phyloP scores from a whole-genome alignment of 116 monocot species.

The Trichopus zeylanicus region DNA sequence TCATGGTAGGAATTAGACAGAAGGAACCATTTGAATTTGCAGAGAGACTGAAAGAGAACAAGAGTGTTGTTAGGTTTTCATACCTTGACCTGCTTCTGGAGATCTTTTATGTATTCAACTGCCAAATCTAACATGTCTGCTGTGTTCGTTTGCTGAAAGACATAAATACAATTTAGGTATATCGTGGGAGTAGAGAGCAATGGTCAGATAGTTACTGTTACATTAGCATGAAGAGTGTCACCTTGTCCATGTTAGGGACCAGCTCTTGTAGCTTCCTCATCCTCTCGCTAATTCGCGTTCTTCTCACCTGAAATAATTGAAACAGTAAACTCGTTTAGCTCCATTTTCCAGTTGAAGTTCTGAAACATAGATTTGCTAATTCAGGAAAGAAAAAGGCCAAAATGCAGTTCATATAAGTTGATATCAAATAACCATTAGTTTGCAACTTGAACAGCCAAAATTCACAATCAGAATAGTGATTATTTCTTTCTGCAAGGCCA shows the following conservation, averaged over 20 bases:
- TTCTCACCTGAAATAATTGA: constrained; percentile 53
- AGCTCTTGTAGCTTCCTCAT: constrained; percentile 95
- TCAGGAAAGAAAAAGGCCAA: no score
- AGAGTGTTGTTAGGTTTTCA: neutral
- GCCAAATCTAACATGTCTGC: constrained; percentile 98
- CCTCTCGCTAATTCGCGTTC: constrained; percentile 85
- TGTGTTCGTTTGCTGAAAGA: constrained; percentile 88
- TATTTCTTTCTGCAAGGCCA: no score
- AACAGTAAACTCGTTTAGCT: neutral
- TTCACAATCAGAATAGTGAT: no score
- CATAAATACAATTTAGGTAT: neutral
- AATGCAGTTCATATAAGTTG: no score
- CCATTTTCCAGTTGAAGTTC: no score
- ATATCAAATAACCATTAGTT: no score
- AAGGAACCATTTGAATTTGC: neutral
- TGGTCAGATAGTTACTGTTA: neutral
- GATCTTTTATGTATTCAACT: constrained; percentile 93
- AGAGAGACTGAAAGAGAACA: neutral
- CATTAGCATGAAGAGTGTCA: constrained; percentile 1
- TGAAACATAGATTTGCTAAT: no score
- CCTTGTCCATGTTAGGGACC: constrained; percentile 99
- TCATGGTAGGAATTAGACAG: neutral
- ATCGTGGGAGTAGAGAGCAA: neutral
- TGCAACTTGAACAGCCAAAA: no score
- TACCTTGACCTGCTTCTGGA: constrained; percentile 90